A percentile compares a stretch with the other conserved stretches of the same genome.
These are phyloP conservation scores for Tirmania nivea DNA, from an alignment of 495 filamentous ascomycete species.

Conservation along the genomic window DNA sequence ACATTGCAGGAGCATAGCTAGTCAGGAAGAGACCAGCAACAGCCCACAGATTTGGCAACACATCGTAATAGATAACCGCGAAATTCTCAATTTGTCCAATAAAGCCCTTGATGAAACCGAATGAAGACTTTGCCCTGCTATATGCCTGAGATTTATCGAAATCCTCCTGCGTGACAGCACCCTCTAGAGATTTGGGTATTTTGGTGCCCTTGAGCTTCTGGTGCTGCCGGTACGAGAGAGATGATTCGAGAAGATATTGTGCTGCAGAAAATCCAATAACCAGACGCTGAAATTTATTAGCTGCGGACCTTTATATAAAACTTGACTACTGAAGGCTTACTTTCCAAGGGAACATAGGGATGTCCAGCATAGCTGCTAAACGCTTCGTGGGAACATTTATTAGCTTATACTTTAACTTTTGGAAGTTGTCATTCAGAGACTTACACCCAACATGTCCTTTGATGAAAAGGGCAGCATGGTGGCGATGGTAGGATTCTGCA, in stretches of 20 bases:
- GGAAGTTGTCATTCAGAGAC: no score
- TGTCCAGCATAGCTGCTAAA: constrained; percentile 68
- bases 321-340: constrained; percentile 7
- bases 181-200: constrained; percentile 61
- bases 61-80: constrained; percentile 68
- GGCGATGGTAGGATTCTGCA: no score
- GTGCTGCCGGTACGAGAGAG: constrained; percentile 73
- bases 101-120: constrained; percentile 52
- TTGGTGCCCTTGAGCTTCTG: constrained; percentile 55
- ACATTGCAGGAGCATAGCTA: constrained; percentile 49
- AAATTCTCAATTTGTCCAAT: constrained; percentile 59
- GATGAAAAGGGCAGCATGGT: no score
- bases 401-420: no score
- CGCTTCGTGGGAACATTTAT: constrained; percentile 29
- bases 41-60: constrained; percentile 76
- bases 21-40: constrained; percentile 53
- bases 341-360: constrained; percentile 93
- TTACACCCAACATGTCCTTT: no score
- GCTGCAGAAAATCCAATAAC: constrained; percentile 80
- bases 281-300: constrained; percentile 25
- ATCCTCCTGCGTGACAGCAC: constrained; percentile 69
- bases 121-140: constrained; percentile 84
- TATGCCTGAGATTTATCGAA: constrained; percentile 96
- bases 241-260: constrained; percentile 70
- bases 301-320: background rate